Conservation (phyloP, 352 stramenopile species). For the Pythium oligandrum region DNA sequence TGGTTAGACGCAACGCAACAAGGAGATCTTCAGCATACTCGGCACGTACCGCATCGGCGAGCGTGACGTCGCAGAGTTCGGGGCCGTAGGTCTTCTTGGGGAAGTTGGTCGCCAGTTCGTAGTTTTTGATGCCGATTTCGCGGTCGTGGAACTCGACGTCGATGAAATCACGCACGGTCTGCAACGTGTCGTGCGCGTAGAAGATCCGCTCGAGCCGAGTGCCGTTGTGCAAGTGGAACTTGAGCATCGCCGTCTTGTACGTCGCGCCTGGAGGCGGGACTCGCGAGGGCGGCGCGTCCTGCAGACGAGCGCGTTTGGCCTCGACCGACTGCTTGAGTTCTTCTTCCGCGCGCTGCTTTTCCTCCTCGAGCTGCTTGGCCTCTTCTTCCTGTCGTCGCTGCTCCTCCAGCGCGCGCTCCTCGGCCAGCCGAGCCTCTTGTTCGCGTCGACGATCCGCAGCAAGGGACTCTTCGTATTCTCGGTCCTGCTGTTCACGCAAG, state of each 20-base stretch:
- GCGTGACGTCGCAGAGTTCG: constrained; percentile 53
- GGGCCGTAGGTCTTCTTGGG: constrained; percentile 69
- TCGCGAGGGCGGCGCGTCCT: constrained; percentile 37
- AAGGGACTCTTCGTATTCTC: constrained; percentile 91
- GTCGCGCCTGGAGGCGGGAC: constrained; percentile 36
- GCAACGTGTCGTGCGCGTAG: constrained; percentile 72
- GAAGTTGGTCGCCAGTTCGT: constrained; percentile 85
- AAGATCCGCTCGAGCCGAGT: constrained; percentile 74
- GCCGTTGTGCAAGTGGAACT: constrained; percentile 82
- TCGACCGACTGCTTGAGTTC: constrained; percentile 40
- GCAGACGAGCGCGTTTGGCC: constrained; percentile 46
- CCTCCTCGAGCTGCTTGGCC: constrained; percentile 14
- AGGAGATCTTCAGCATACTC: background rate
- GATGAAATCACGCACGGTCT: constrained; percentile 74
- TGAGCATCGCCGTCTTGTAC: constrained; percentile 72
- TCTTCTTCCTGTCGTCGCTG: constrained; percentile 36
- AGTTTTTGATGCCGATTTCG: constrained; percentile 68
- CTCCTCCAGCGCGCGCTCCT: constrained; percentile 38
- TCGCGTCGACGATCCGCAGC: constrained; percentile 84
- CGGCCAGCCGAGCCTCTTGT: constrained; percentile 41
- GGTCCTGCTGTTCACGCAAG: constrained; percentile 91
- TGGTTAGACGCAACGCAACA: background rate
- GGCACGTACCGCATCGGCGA: constrained; percentile 59
- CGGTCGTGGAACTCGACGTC: constrained; percentile 81
- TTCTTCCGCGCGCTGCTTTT: constrained; percentile 27